Percentiles rank a stretch among this genome's conserved stretches.
phyloP scores from a whole-genome alignment of 352 stramenopile genomes.

The Phytophthora foliorum region DNA sequence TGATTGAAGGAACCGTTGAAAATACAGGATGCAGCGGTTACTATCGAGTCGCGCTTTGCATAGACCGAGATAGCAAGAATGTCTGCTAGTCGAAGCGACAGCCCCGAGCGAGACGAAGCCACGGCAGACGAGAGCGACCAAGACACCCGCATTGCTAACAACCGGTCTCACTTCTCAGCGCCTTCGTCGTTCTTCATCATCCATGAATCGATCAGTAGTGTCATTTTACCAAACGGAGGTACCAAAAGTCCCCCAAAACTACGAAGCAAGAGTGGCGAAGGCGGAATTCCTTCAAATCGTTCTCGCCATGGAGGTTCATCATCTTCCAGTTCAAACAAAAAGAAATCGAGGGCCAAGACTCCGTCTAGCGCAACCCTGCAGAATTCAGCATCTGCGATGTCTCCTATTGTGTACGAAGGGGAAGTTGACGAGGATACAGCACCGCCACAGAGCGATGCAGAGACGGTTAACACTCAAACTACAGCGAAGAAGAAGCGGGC shows the following conservation, averaged over 20 bases:
- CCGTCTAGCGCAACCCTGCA: slow-evolving; percentile 12
- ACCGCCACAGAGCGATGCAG: slow-evolving; percentile 1
- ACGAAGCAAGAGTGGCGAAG: slow-evolving; percentile 7
- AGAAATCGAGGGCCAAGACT: slow-evolving; percentile 24
- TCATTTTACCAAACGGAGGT: slow-evolving; percentile 42
- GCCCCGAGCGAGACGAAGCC: slow-evolving; percentile 15
- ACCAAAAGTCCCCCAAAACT: slow-evolving; percentile 15
- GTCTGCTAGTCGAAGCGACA: not conserved
- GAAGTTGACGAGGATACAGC: not conserved
- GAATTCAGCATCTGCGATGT: not conserved
- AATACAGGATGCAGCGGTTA: not conserved
- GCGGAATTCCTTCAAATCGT: slow-evolving; percentile 1
- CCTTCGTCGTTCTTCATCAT: slow-evolving; percentile 76
- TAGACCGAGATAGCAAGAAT: not conserved
- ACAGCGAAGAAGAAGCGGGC: slow-evolving; percentile 15
- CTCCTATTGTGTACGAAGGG: slow-evolving; percentile 13
- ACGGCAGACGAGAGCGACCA: slow-evolving; percentile 7
- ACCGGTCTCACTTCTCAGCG: slow-evolving; percentile 13
- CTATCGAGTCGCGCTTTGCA: not conserved
- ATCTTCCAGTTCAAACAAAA: slow-evolving; percentile 20
- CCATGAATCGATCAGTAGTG: slow-evolving; percentile 46
- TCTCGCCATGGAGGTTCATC: not conserved
- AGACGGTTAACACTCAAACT: not conserved
- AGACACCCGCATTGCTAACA: not conserved
- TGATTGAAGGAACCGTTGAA: not conserved